Percentiles rank a stretch among this genome's conserved stretches.
Conservation (phyloP, 768 basidiomycete species). For the Hydnomerulius pinastri region DNA sequence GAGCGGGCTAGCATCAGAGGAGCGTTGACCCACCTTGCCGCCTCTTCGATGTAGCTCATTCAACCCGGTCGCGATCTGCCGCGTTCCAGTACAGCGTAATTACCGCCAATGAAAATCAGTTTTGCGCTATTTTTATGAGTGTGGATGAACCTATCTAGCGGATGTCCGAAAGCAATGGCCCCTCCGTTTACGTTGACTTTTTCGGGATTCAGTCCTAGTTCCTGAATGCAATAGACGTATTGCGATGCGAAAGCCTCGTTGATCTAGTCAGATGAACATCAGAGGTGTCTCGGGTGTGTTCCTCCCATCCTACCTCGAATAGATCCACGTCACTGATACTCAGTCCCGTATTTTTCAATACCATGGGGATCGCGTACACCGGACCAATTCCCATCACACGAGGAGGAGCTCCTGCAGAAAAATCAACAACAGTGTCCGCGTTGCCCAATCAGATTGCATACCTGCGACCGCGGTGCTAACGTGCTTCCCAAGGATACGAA, state of each 20-base stretch:
- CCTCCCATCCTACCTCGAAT: constrained; percentile 57
- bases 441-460: constrained; percentile 23
- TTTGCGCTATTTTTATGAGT: neutral
- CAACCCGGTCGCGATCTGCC: constrained; percentile 84
- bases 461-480: constrained; percentile 73
- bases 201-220: constrained; percentile 59
- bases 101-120: constrained; percentile 17
- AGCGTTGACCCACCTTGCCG: constrained; percentile 52
- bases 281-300: neutral
- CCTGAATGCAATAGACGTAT: constrained; percentile 70
- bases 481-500: constrained; percentile 77
- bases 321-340: constrained; percentile 71
- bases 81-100: constrained; percentile 78
- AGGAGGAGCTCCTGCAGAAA: constrained; percentile 60
- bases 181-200: constrained; percentile 91
- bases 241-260: constrained; percentile 92
- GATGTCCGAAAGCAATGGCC: constrained; percentile 85
- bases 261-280: constrained; percentile 48
- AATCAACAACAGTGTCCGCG: neutral
- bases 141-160: constrained; percentile 61
- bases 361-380: constrained; percentile 78
- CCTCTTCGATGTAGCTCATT: constrained; percentile 68
- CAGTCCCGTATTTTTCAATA: constrained; percentile 66
- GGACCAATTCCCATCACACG: constrained; percentile 92
- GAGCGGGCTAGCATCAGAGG: neutral